Evolutionary conservation across 164 flowering plant genomes (phyloP), one percentile per base, ranked within the genome.

Genomic region (Sextonia rubra): DNA sequence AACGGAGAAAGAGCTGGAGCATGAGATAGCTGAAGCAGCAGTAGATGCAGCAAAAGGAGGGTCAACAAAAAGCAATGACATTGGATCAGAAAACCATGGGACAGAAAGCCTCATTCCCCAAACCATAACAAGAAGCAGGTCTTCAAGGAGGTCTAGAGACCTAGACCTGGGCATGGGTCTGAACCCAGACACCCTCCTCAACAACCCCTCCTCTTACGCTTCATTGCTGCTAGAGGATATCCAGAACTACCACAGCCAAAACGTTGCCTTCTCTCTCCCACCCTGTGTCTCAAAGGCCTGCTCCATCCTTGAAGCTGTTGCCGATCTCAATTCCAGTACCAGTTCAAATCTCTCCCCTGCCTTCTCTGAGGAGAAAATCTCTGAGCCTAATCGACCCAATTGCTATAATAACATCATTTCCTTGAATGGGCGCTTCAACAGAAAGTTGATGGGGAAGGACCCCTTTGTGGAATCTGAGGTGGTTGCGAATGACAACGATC

Each of bases 251-350:
- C 94, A 91, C 81, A 93, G 90, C 47, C 89, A 87, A 75, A 84
- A 78, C 76, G 80, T 75, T 30, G 71, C 61, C 18, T 80, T 91
- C 68, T 69, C 94, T 7, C 87, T 91, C 69, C 99, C 97, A 12
- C 69, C 94, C 3, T 89, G 97, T 75, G 83, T 95, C 60, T 78
- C 87, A 70, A 95, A 95, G 81, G 99, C 98, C 61, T 81, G 89
- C 66, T 90, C 96, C n/a, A 91, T 95, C 52, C 83, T 91, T 6
- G 97, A 95, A 68, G 98, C 99, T 12, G 98, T 95, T 5, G 96
- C 94, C 0, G 98, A 95, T 69, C 94, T 95, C 76, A 95, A 91
- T 72, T 88, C 93, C 29, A 76, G 80, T n/a, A 84, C 88, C 9
- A 77, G 79, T 64, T 82, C 89, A 64, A 79, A 80, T 60, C 52